phyloP scores from a whole-genome alignment of 1,284 basidiomycete species.

The Cystobasidium slooffiae region DNA sequence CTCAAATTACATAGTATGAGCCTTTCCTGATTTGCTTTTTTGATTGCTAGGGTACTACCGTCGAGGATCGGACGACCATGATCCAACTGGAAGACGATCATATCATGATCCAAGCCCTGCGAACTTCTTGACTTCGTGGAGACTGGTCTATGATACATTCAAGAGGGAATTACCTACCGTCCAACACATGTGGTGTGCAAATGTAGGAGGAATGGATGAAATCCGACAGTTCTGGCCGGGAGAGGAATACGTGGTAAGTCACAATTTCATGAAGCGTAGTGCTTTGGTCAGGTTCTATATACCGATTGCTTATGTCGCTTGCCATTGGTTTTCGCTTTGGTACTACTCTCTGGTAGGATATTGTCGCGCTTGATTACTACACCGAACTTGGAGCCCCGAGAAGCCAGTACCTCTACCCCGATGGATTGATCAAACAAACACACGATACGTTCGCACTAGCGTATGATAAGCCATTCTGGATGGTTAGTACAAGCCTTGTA shows the following conservation, averaged over 20 bases:
- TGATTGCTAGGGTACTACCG: conserved; percentile 1
- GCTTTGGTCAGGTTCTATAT: too few species aligned
- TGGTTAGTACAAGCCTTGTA: conserved; percentile 3
- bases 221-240: conserved; percentile 42
- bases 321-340: too few species aligned
- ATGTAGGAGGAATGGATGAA: conserved; percentile 31
- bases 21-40: neutral
- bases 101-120: conserved; percentile 36
- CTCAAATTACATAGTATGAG: neutral
- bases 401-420: conserved; percentile 20
- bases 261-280: too few species aligned
- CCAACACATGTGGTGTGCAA: conserved; percentile 30
- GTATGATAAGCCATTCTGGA: conserved; percentile 32
- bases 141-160: conserved; percentile 22
- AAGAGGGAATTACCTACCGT: conserved; percentile 32
- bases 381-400: conserved; percentile 13
- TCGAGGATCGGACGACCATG: conserved; percentile 33
- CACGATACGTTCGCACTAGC: conserved; percentile 39
- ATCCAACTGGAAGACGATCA: conserved; percentile 19
- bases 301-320: too few species aligned
- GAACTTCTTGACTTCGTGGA: conserved; percentile 27
- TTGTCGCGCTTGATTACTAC: conserved; percentile 36
- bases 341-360: too few species aligned
- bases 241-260: conserved; percentile 29
- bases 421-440: conserved; percentile 29